A percentile compares a stretch with the other conserved stretches of the same genome.
These are phyloP conservation scores for Pochonia chlamydosporia DNA, from an alignment of 2,329 filamentous ascomycete species.

Conservation along the genomic window DNA sequence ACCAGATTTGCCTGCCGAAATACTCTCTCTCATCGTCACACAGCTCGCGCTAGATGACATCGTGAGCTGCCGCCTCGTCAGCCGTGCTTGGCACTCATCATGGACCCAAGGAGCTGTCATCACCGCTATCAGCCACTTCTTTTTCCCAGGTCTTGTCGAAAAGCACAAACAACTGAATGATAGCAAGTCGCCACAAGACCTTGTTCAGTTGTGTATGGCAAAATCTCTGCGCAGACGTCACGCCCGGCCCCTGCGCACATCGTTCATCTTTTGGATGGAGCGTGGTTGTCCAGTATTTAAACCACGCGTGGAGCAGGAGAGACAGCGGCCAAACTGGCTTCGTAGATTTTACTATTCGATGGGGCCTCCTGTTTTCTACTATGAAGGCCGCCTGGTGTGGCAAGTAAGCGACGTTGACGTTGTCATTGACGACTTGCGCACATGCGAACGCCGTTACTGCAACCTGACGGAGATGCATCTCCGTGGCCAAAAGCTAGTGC, in stretches of 20 bases:
- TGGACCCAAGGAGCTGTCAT: conserved; percentile 19
- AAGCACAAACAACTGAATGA: not conserved
- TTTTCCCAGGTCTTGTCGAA: conserved; percentile 22
- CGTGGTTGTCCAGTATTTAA: not conserved
- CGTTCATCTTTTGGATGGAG: conserved; percentile 11
- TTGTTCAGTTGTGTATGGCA: not conserved
- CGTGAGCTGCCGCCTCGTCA: conserved; percentile 19
- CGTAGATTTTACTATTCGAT: conserved; percentile 6
- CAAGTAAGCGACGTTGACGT: conserved; percentile 14
- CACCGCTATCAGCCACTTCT: conserved; percentile 13
- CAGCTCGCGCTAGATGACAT: conserved; percentile 20
- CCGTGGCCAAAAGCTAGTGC: conserved; percentile 10
- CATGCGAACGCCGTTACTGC: conserved; percentile 14
- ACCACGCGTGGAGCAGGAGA: not conserved
- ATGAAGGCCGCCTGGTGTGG: conserved; percentile 20
- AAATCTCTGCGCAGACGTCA: conserved; percentile 11
- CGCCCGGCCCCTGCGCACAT: conserved; percentile 9
- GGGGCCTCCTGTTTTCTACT: conserved; percentile 15
- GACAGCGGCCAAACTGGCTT: not conserved
- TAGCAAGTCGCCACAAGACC: not conserved
- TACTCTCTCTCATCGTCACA: conserved; percentile 17
- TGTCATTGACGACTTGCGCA: conserved; percentile 19
- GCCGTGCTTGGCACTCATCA: conserved; percentile 16
- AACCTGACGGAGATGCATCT: conserved; percentile 11
- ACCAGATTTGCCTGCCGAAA: conserved; percentile 20